A percentile compares a stretch with the other conserved stretches of the same genome.
Conservation (phyloP, 2,329 filamentous ascomycete genomes). For the Epichloe coenophiala region DNA sequence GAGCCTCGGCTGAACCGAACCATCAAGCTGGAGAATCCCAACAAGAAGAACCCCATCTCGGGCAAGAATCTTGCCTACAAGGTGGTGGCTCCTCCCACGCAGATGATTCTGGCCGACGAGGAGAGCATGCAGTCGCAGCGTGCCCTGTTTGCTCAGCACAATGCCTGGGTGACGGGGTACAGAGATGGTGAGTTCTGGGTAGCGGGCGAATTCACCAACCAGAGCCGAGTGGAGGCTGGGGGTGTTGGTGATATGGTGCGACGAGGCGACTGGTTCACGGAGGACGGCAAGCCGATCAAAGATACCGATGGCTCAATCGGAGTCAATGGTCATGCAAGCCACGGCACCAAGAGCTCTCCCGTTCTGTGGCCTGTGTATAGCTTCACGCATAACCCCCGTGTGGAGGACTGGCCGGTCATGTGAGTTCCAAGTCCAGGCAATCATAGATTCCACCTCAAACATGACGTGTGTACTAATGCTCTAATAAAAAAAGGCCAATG, state of each 20-base stretch:
- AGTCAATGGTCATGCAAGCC: background rate
- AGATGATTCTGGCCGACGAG: conserved; percentile 29
- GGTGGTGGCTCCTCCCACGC: conserved; percentile 29
- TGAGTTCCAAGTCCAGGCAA: conserved; percentile 16
- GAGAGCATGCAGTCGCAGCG: conserved; percentile 28
- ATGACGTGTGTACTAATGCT: background rate
- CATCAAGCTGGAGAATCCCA: conserved; percentile 34
- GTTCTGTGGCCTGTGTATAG: conserved; percentile 36
- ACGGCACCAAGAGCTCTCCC: conserved; percentile 15
- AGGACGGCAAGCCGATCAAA: conserved; percentile 11
- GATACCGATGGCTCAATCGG: conserved; percentile 1
- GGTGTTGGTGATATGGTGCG: conserved; percentile 34
- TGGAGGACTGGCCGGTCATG: conserved; percentile 39
- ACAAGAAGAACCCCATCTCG: conserved; percentile 31
- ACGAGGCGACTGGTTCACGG: conserved; percentile 32
- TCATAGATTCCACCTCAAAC: background rate
- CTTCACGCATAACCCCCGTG: conserved; percentile 33
- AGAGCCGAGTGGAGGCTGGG: conserved; percentile 27
- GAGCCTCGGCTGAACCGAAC: conserved; percentile 37
- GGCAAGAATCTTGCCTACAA: conserved; percentile 38
- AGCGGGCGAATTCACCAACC: conserved; percentile 37
- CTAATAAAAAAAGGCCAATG: conserved; percentile 24
- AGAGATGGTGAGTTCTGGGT: conserved; percentile 37
- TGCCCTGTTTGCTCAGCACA: conserved; percentile 32
- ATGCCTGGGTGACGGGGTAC: conserved; percentile 35